phyloP scores from a whole-genome alignment of 2,329 filamentous ascomycete genomes.

The Alternaria arbusti region DNA sequence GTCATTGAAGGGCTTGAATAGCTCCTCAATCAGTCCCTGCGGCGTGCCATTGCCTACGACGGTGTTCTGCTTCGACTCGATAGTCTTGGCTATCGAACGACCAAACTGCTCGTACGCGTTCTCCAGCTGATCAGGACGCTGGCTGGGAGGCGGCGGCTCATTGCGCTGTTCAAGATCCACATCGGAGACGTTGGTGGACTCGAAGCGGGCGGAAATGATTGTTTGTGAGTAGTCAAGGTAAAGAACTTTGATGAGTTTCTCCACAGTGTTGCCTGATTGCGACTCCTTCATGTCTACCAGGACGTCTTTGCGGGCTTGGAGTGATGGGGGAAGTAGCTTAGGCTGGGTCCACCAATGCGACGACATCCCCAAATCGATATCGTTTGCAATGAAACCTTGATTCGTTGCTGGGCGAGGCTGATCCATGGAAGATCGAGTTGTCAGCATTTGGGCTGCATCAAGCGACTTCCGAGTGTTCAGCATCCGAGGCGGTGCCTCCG shows the following conservation, averaged over 20 bases:
- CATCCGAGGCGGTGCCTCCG: constrained; percentile 53
- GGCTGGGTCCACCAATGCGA: constrained; percentile 88
- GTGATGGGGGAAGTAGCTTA: constrained; percentile 77
- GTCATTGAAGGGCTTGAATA: constrained; percentile 74
- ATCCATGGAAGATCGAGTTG: constrained; percentile 73
- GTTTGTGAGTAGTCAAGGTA: constrained; percentile 98
- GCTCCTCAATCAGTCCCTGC: constrained; percentile 75
- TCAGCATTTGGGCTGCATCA: constrained; percentile 65
- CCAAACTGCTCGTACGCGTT: constrained; percentile 82
- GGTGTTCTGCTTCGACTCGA: constrained; percentile 74
- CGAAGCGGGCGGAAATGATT: constrained; percentile 79
- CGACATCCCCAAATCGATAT: constrained; percentile 77
- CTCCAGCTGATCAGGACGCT: constrained; percentile 94
- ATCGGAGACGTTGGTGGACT: constrained; percentile 74
- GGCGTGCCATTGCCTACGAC: constrained; percentile 86
- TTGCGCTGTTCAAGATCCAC: constrained; percentile 84
- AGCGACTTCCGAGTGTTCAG: constrained; percentile 64
- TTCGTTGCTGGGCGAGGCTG: constrained; percentile 71
- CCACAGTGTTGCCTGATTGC: constrained; percentile 74
- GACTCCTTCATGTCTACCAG: constrained; percentile 83
- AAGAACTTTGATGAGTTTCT: constrained; percentile 83
- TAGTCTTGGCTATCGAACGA: constrained; percentile 74
- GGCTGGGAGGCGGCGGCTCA: constrained; percentile 77
- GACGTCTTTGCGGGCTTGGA: constrained; percentile 84
- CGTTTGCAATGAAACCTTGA: constrained; percentile 83